Evolutionary conservation across 495 filamentous ascomycete species (phyloP), one percentile per base, ranked within the genome.

Genomic region (Neohortaea acidophila): DNA sequence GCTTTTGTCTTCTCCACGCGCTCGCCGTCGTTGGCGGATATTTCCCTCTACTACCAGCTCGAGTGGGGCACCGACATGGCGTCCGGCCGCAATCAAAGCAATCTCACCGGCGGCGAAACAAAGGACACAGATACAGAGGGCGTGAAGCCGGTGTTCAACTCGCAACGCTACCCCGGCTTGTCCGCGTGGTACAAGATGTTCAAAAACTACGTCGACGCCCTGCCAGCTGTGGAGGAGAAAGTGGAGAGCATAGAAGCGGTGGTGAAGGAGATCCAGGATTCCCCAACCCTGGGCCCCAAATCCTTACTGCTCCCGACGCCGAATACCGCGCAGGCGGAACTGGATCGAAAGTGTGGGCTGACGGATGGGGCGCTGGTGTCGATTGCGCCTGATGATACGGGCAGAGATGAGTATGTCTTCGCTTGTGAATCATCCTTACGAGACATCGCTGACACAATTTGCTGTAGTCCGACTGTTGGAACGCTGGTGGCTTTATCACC

Each of bases 351-450:
- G 30, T 32, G 25, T 15, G 55, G 55, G n/a, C 24, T 56, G 29
- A 21, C 27, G 10, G 27, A 38, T 25, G 55, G 55, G 1, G 39
- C 20, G 8, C n/a, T 43, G 26, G 53, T 58, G 1, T 39, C 36
- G 12, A 41, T 58, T 1, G 53, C 55, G 39, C 55, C 55, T 0
- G 55, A 58, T 49, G 55, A 58, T 43, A 58, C 53, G 2, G 55
- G 55, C 15, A 33, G 44, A 14, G 44, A 43, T 36, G 45, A 52
- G 40, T 43, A 36, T 14, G 40, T 36, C 15, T 4, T 13, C 7
- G n/a, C n/a, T n/a, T n/a, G n/a, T n/a, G n/a, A n/a, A n/a, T n/a
- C n/a, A n/a, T n/a, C n/a, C n/a, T n/a, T n/a, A n/a, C n/a, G n/a
- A n/a, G n/a, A n/a, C n/a, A n/a, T n/a, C n/a, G n/a, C n/a, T n/a